These are phyloP conservation scores for Candida glucosophila DNA, from an alignment of 1,139 yeast genomes.

Conservation along the genomic window DNA sequence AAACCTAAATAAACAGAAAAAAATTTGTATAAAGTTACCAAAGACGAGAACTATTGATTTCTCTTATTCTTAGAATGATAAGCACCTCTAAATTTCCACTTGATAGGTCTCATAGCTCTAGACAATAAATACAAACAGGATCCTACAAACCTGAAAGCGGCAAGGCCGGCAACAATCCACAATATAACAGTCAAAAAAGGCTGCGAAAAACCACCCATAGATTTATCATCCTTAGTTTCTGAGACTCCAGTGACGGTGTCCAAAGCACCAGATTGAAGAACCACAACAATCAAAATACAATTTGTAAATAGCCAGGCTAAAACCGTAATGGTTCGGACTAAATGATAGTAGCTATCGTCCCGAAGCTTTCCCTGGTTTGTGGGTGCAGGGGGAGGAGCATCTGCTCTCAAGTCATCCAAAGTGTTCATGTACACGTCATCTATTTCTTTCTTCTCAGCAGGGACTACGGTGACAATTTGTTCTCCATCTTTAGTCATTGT, in stretches of 20 bases:
- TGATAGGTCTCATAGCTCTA: conserved; percentile 31
- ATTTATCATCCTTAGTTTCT: conserved; percentile 16
- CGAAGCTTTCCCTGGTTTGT: conserved; percentile 16
- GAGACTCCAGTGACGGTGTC: conserved; percentile 15
- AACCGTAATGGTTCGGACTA: conserved; percentile 37
- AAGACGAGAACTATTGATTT: conserved; percentile 1
- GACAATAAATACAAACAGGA: conserved; percentile 28
- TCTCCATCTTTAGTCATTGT: conserved; percentile 45
- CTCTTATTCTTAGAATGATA: conserved; percentile 11
- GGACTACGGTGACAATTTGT: conserved; percentile 59
- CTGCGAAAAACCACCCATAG: conserved; percentile 29
- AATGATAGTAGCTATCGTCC: conserved; percentile 37
- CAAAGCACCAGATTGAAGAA: conserved; percentile 35
- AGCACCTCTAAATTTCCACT: conserved; percentile 30
- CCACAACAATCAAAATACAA: conserved; percentile 33
- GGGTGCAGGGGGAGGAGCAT: conserved; percentile 15
- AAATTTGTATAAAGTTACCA: neutral
- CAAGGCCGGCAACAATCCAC: conserved; percentile 44
- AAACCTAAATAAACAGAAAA: neutral
- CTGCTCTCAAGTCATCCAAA: conserved; percentile 35
- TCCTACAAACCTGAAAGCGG: conserved; percentile 34
- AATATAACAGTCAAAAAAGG: conserved; percentile 36
- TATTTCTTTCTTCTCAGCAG: conserved; percentile 54
- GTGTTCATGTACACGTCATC: conserved; percentile 50
- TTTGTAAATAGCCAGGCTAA: conserved; percentile 40